Conservation (phyloP, 192 early-diverging fungal genomes). For the Mycoemilia scoparia region DNA sequence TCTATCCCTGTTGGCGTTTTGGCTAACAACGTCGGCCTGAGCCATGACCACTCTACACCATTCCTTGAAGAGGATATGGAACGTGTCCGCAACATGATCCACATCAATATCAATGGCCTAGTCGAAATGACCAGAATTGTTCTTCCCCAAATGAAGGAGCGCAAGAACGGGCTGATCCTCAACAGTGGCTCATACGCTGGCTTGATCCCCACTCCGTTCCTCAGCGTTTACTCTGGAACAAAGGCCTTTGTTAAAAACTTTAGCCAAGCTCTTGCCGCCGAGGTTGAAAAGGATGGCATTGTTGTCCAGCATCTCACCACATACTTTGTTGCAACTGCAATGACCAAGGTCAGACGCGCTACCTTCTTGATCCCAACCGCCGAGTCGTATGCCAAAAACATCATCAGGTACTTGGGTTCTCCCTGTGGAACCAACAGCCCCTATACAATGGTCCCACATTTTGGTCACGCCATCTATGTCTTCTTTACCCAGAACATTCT, state of each 20-base stretch:
- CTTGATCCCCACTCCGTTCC: slow-evolving; percentile 58
- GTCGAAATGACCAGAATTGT: slow-evolving; percentile 65
- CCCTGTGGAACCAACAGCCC: slow-evolving; percentile 43
- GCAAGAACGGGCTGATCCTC: slow-evolving; percentile 65
- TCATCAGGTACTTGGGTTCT: slow-evolving; percentile 51
- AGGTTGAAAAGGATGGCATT: slow-evolving; percentile 48
- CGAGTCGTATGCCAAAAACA: slow-evolving; percentile 53
- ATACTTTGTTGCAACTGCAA: slow-evolving; percentile 87
- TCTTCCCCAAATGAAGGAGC: slow-evolving; percentile 61
- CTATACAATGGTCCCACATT: slow-evolving; percentile 23
- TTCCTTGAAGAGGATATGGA: slow-evolving; percentile 57
- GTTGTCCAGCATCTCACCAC: slow-evolving; percentile 85
- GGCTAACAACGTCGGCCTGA: slow-evolving; percentile 90
- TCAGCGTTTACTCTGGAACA: slow-evolving; percentile 81
- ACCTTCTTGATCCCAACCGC: slow-evolving; percentile 63
- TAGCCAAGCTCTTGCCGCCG: slow-evolving; percentile 74
- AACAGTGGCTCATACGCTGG: slow-evolving; percentile 88
- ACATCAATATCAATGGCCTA: slow-evolving; percentile 72
- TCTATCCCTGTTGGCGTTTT: slow-evolving; percentile 32
- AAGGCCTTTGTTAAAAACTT: slow-evolving; percentile 84
- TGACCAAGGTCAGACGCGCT: slow-evolving; percentile 83
- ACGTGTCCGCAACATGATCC: slow-evolving; percentile 50
- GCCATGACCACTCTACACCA: slow-evolving; percentile 76
- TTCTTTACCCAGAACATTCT: slow-evolving; percentile 17
- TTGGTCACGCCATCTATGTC: slow-evolving; percentile 22